phyloP scores from a whole-genome alignment of 441 rosid genomes.

The Manihot esculenta region DNA sequence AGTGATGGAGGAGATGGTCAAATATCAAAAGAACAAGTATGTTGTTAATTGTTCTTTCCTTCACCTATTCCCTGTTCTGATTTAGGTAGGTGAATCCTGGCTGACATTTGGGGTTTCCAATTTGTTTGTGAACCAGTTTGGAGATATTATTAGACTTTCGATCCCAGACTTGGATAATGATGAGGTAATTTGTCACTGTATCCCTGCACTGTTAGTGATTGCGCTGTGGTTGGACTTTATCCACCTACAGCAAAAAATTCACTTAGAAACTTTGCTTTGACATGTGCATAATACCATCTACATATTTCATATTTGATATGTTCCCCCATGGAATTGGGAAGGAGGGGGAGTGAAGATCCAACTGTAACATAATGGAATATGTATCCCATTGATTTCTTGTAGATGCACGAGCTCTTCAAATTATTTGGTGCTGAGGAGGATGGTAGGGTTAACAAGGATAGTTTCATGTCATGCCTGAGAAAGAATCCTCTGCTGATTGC shows the following conservation, averaged over 20 bases:
- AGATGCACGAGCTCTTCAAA: constrained; percentile 56
- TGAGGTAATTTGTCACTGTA: constrained; percentile 42
- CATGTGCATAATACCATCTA: not conserved
- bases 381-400: constrained; percentile 15
- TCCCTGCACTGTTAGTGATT: not conserved
- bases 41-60: constrained; percentile 5
- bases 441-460: constrained; percentile 48
- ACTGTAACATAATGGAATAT: not conserved
- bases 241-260: not conserved
- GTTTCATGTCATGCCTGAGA: constrained; percentile 52
- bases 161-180: constrained; percentile 51
- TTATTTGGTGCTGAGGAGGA: constrained; percentile 57
- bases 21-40: constrained; percentile 63
- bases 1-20: constrained; percentile 42
- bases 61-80: not conserved
- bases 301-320: not conserved
- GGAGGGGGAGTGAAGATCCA: not conserved
- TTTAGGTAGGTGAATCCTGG: constrained; percentile 8
- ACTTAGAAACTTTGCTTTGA: not conserved
- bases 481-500: constrained; percentile 72
- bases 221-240: not conserved
- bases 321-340: not conserved
- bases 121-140: constrained; percentile 51
- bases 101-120: constrained; percentile 14
- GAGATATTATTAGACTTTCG: constrained; percentile 48